Conservation (phyloP, 2,329 filamentous ascomycete genomes). For the Eurotiales sp. region DNA sequence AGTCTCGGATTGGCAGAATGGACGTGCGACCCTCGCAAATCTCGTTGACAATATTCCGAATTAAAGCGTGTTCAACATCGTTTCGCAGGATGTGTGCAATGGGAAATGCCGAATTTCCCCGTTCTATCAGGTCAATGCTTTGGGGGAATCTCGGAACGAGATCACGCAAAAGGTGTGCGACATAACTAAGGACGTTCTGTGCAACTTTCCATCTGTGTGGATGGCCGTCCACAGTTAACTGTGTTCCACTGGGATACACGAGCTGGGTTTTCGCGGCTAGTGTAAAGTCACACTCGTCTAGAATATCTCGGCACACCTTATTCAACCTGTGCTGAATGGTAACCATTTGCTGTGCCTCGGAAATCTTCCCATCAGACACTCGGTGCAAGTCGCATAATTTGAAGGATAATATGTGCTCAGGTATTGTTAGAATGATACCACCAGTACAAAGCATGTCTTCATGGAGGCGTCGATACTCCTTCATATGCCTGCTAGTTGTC, state of each 20-base stretch:
- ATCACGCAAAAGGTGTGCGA: slow-evolving; percentile 21
- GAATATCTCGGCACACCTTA: slow-evolving; percentile 52
- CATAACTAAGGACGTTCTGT: slow-evolving; percentile 40
- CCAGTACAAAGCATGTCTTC: slow-evolving; percentile 37
- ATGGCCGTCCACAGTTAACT: slow-evolving; percentile 50
- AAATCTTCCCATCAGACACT: slow-evolving; percentile 45
- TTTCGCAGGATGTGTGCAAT: slow-evolving; percentile 1
- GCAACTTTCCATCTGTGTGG: slow-evolving; percentile 51
- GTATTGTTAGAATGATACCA: slow-evolving; percentile 58
- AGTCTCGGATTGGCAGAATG: neutral
- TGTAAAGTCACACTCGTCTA: slow-evolving; percentile 62
- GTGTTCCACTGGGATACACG: slow-evolving; percentile 54
- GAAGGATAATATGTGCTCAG: slow-evolving; percentile 64
- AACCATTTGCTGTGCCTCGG: slow-evolving; percentile 49
- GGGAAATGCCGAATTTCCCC: slow-evolving; percentile 2
- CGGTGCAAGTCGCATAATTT: slow-evolving; percentile 59
- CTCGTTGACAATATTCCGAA: neutral
- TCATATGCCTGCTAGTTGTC: slow-evolving; percentile 26
- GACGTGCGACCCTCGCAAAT: neutral
- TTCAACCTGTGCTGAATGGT: slow-evolving; percentile 51
- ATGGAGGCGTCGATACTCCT: slow-evolving; percentile 37
- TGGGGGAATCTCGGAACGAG: neutral
- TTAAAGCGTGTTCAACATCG: neutral
- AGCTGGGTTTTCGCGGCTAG: slow-evolving; percentile 54
- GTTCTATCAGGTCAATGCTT: slow-evolving; percentile 3